Percentiles rank a stretch among this genome's conserved stretches.
These are phyloP conservation scores for Podospora sp. DNA, from an alignment of 495 filamentous ascomycete species.

Conservation along the genomic window DNA sequence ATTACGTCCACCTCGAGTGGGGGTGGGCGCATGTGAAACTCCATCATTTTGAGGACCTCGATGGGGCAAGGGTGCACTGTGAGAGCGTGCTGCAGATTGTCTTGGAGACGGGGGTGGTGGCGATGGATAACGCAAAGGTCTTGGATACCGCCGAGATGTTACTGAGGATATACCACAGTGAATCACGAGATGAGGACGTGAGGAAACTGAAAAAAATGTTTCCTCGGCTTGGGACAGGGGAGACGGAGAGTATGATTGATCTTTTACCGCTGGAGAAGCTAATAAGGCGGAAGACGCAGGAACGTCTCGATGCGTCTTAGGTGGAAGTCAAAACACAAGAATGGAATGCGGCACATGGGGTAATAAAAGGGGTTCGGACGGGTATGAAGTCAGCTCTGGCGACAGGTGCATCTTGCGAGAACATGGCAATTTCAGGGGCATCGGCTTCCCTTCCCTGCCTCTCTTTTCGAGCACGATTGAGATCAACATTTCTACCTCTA, in stretches of 20 bases:
- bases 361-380: too few species aligned
- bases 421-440: too few species aligned
- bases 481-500: too few species aligned
- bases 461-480: too few species aligned
- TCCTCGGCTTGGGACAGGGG: conserved; percentile 1
- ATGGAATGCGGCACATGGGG: too few species aligned
- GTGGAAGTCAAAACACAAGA: too few species aligned
- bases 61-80: conserved; percentile 11
- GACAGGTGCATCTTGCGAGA: too few species aligned
- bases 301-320: neutral
- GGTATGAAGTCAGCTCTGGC: too few species aligned
- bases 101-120: neutral
- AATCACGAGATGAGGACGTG: conserved; percentile 1
- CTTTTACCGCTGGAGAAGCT: conserved; percentile 6
- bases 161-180: conserved; percentile 14
- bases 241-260: neutral
- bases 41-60: neutral
- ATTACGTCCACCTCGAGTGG: conserved; percentile 8
- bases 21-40: conserved; percentile 13
- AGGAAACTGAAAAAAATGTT: conserved; percentile 9
- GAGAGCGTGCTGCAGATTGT: conserved; percentile 10
- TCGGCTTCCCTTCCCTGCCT: too few species aligned
- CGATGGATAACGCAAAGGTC: conserved; percentile 4
- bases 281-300: conserved; percentile 13
- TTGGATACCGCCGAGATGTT: conserved; percentile 12